phyloP scores from a whole-genome alignment of 106 monocot species.

The Triglochin maritima region DNA sequence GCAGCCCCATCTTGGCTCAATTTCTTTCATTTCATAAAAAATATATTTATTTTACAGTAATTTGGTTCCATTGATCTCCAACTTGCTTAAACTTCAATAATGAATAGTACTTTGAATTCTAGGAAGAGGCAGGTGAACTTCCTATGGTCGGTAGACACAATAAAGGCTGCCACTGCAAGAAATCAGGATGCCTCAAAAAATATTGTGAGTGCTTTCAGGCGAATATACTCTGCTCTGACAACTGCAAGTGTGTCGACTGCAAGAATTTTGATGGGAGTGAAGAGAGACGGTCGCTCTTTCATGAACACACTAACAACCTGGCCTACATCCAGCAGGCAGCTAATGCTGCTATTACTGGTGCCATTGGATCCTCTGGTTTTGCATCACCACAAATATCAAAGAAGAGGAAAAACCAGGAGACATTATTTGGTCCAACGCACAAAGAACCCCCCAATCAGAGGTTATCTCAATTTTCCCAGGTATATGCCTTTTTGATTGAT shows the following conservation, averaged over 20 bases:
- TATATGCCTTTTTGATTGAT: slow-evolving; percentile 6
- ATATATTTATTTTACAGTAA: no score
- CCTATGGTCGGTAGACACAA: slow-evolving; percentile 77
- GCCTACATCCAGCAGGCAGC: slow-evolving; percentile 71
- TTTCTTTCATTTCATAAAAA: no score
- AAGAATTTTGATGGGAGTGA: slow-evolving; percentile 87
- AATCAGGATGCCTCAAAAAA: slow-evolving; percentile 89
- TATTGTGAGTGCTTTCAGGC: slow-evolving; percentile 98
- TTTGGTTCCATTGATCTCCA: no score
- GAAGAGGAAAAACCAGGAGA: slow-evolving; percentile 73
- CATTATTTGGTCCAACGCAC: slow-evolving; percentile 28
- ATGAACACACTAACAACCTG: slow-evolving; percentile 41
- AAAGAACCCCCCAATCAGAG: slow-evolving; percentile 46
- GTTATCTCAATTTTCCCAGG: slow-evolving; percentile 43
- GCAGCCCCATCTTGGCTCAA: no score
- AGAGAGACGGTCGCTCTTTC: slow-evolving; percentile 49
- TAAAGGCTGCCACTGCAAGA: slow-evolving; percentile 93
- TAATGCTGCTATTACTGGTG: slow-evolving; percentile 71
- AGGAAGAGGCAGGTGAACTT: slow-evolving; percentile 60
- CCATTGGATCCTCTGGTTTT: slow-evolving; percentile 55
- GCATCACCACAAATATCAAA: slow-evolving; percentile 46
- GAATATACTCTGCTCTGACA: slow-evolving; percentile 84
- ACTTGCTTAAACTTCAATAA: background rate
- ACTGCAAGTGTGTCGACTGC: slow-evolving; percentile 87
- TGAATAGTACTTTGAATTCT: background rate